Evolutionary conservation across 108 stramenopile genomes (phyloP).

Genomic region (Pseudonitzschia delicatissima): DNA sequence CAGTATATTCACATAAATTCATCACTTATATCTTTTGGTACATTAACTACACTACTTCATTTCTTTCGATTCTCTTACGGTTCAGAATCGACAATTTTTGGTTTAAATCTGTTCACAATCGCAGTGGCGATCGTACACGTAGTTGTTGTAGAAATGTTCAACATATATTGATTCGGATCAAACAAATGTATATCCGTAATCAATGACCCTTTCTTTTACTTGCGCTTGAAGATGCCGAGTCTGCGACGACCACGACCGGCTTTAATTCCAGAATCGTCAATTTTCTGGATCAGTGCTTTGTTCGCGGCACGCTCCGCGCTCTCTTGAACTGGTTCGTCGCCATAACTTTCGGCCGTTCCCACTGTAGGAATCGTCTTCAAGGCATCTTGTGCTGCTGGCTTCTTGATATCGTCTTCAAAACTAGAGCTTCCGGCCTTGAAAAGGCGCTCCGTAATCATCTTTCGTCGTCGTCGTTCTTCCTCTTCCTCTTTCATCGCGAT

Average conservation of each 20-base stretch:
- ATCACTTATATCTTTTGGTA: too few species aligned
- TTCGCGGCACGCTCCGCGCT: not conserved
- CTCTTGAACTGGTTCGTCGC: slow-evolving; percentile 1
- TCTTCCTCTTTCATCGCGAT: slow-evolving; percentile 1
- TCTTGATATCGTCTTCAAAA: not conserved
- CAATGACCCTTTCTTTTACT: not conserved
- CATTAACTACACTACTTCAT: too few species aligned
- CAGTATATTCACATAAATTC: too few species aligned
- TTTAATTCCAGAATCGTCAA: not conserved
- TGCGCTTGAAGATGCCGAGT: not conserved
- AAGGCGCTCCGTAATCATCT: slow-evolving; percentile 14
- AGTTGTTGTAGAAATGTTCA: not conserved
- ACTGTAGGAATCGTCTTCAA: slow-evolving; percentile 8
- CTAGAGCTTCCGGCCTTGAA: slow-evolving; percentile 2
- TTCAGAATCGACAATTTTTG: too few species aligned
- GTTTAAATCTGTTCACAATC: too few species aligned
- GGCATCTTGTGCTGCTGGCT: not conserved
- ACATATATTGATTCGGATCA: not conserved
- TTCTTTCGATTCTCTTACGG: too few species aligned
- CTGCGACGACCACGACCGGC: not conserved
- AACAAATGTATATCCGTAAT: not conserved
- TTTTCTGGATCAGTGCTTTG: not conserved
- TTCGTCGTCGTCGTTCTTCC: not conserved
- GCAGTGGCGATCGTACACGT: too few species aligned
- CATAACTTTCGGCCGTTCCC: slow-evolving; percentile 5